Base-by-base conservation (phyloP, 2,329 filamentous ascomycete genomes). In the Ascochyta pisi region DNA sequence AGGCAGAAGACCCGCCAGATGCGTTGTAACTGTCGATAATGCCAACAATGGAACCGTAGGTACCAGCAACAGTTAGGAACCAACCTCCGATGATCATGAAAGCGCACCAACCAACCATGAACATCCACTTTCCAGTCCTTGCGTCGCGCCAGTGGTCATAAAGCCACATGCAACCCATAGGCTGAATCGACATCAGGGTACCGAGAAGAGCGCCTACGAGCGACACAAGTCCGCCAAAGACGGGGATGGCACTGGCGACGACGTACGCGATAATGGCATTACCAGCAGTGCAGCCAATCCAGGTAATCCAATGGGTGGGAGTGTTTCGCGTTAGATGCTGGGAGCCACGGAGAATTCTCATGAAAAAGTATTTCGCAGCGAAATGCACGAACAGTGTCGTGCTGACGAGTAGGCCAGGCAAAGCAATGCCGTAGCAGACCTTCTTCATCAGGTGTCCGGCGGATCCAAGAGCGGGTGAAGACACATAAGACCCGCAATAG, bases 301-400 rank as follows among this genome's bases (percentile, higher is more conserved):
- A 70, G 22, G 60, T 63, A 9, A 62, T 55, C 67, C 67, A 70
- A 35, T 70, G 67, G n/a, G 42, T 65, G 12, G 51, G 27, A 2
- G 67, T 67, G 47, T 68, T 68, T 27, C 60, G 55, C 8, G 54
- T 57, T 81, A 87, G 70, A 86, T 87, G 66, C 88, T 88, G 12
- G 10, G 89, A 86, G 53, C 87, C 88, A 0, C 87, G 86, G 41
- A 91, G 85, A 50, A 90, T 78, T 53, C 90, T 89, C 23, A 89
- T 89, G 39, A 88, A 87, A n/a, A 69, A 60, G 57, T 67, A 69
- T 29, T 69, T 69, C 42, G 67, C 61, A 5, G 66, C 60, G 27
- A 67, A 64, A 57, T 69, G 66, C 33, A 62, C 57, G 34, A 67
- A 65, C 15, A 69, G 52, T 3, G 62, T 63, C 3, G 63, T 64